Percentiles rank a stretch among this genome's conserved stretches.
These are phyloP conservation scores for Amorphotheca resinae DNA, from an alignment of 495 filamentous ascomycete genomes.

Conservation along the genomic window DNA sequence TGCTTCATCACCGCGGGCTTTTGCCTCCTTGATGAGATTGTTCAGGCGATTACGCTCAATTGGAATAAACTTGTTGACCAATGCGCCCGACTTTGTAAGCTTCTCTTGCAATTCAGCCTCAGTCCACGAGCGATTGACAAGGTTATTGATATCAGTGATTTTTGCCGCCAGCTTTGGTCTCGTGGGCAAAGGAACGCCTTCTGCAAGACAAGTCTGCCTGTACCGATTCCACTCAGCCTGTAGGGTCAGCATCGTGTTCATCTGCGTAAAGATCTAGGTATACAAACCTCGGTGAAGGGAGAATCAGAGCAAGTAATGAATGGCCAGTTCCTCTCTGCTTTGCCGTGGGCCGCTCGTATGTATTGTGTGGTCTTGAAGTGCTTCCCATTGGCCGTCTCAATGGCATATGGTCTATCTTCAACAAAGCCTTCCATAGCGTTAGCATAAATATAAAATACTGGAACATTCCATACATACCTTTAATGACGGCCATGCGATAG, in stretches of 20 bases:
- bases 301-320: constrained; percentile 75
- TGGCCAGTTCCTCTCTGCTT: constrained; percentile 63
- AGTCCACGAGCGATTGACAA: constrained; percentile 70
- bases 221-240: constrained; percentile 77
- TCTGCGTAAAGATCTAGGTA: background rate
- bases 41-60: constrained; percentile 50
- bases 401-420: constrained; percentile 65
- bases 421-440: constrained; percentile 48
- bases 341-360: constrained; percentile 59
- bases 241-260: constrained; percentile 1
- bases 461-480: constrained; percentile 39
- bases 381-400: constrained; percentile 57
- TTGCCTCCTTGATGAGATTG: constrained; percentile 52
- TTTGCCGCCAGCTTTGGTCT: constrained; percentile 52
- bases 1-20: constrained; percentile 41
- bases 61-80: constrained; percentile 42
- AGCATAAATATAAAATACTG: constrained; percentile 19
- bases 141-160: constrained; percentile 64
- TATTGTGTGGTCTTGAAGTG: constrained; percentile 67
- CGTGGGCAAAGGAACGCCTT: constrained; percentile 58
- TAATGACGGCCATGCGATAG: constrained; percentile 80
- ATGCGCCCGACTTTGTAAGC: constrained; percentile 50
- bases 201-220: constrained; percentile 57
- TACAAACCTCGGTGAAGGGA: constrained; percentile 55
- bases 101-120: constrained; percentile 67